These are phyloP conservation scores for Anastatica hierochuntica DNA, from an alignment of 345 rosid species.

Conservation along the genomic window DNA sequence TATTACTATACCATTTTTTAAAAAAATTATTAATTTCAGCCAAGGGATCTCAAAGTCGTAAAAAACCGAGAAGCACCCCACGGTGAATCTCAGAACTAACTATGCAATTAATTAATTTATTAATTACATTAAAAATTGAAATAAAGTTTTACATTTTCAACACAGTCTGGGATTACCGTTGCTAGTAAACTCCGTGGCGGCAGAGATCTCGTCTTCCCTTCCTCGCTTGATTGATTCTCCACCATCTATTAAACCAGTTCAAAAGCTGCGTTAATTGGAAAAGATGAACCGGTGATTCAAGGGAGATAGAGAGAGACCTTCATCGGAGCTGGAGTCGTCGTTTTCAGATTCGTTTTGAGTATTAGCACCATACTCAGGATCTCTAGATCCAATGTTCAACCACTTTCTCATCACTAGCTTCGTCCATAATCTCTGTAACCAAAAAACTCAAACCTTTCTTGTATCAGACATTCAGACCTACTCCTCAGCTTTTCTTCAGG, in stretches of 20 bases:
- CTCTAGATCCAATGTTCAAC: slow-evolving; percentile 58
- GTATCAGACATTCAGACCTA: too few relatives aligned
- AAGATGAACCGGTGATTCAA: background rate
- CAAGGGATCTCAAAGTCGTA: too few relatives aligned
- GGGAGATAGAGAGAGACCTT: slow-evolving; percentile 25
- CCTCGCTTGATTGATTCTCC: background rate
- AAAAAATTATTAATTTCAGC: too few relatives aligned
- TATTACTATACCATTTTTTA: too few relatives aligned
- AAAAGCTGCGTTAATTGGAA: slow-evolving; percentile 1
- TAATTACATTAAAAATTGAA: too few relatives aligned
- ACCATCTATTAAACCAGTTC: slow-evolving; percentile 3
- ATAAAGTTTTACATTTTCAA: too few relatives aligned
- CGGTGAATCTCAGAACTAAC: too few relatives aligned
- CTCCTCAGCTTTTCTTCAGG: background rate
- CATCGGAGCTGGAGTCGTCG: slow-evolving; percentile 41
- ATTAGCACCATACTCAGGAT: slow-evolving; percentile 79
- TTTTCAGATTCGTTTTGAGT: slow-evolving; percentile 29
- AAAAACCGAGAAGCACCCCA: too few relatives aligned
- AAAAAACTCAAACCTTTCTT: background rate
- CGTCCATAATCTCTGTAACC: slow-evolving; percentile 47
- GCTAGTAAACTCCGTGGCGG: slow-evolving; percentile 15
- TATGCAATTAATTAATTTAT: too few relatives aligned
- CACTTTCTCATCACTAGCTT: slow-evolving; percentile 64
- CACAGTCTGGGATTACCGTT: slow-evolving; percentile 27
- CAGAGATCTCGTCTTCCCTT: slow-evolving; percentile 15